Percentiles rank a stretch among this genome's conserved stretches.
Conservation (phyloP, 2,329 filamentous ascomycete species). For the Colletotrichum trifolii region DNA sequence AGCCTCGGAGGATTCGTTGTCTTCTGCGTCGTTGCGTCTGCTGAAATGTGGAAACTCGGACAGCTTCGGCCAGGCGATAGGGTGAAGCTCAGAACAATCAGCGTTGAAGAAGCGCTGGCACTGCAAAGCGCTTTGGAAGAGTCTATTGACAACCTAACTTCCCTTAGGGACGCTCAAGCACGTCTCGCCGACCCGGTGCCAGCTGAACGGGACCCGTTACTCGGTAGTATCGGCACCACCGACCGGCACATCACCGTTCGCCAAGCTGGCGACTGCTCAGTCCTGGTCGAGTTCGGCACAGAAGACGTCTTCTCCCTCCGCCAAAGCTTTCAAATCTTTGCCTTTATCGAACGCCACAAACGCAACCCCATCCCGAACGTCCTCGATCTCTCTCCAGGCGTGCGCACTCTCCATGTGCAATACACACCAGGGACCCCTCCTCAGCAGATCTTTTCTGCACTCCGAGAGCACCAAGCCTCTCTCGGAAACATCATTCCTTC, state of each 20-base stretch:
- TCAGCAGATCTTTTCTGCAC: slow-evolving; percentile 37
- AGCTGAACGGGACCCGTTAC: slow-evolving; percentile 19
- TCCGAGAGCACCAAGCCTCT: slow-evolving; percentile 40
- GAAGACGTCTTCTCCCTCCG: slow-evolving; percentile 45
- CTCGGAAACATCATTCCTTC: slow-evolving; percentile 38
- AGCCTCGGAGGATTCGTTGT: slow-evolving; percentile 55
- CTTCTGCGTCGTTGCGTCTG: slow-evolving; percentile 49
- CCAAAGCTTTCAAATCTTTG: slow-evolving; percentile 47
- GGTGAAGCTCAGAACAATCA: slow-evolving; percentile 47
- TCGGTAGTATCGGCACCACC: slow-evolving; percentile 36
- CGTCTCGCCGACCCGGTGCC: not conserved
- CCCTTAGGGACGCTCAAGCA: not conserved
- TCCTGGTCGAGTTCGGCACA: slow-evolving; percentile 49
- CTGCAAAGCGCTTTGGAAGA: slow-evolving; percentile 39
- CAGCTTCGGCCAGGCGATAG: slow-evolving; percentile 52
- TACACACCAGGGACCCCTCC: slow-evolving; percentile 41
- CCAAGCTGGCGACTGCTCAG: slow-evolving; percentile 47
- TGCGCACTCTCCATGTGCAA: slow-evolving; percentile 47
- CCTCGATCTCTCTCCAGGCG: slow-evolving; percentile 47
- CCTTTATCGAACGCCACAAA: slow-evolving; percentile 47
- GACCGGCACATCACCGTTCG: slow-evolving; percentile 39
- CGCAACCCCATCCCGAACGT: slow-evolving; percentile 43
- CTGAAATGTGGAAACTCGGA: slow-evolving; percentile 56
- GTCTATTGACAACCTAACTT: slow-evolving; percentile 39
- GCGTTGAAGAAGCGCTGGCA: slow-evolving; percentile 40